Base-by-base conservation (phyloP, 257 asterid genomes). In the Fraxinus pennsylvanica region DNA sequence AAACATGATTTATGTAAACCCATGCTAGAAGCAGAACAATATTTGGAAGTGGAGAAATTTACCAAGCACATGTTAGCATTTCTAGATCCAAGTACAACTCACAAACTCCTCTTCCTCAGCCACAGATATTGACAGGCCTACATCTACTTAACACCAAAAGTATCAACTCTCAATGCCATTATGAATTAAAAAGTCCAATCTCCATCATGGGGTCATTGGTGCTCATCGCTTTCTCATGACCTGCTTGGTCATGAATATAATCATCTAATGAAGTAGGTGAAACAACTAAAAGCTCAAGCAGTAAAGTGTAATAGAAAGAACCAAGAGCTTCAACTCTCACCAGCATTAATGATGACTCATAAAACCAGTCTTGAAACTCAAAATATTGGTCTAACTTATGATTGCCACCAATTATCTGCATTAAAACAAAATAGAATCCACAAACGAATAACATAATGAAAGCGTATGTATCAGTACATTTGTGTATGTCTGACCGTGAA, bases 311-410 rank as follows among this genome's bases (percentile, higher is more conserved):
- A 27, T 29, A 35, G 71, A 70, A 76, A 76, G 71, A 68, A 27
- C 73, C 74, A 79, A n/a, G 67, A 81, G 59, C 59, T 81, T 67
- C 59, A 76, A 30, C 74, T 68, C 75, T 70, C 67, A 82, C 83
- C 86, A 27, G 59, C 25, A 25, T 32, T 8, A 63, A 25, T 10
- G 6, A 22, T 35, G 7, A 63, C 69, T 25, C 17, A 3, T 22
- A 19, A 61, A 61, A 61, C 68, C 68, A 61, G 32, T 61, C 17
- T 61, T 61, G 6, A 25, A 7, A 10, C 69, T 25, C 66, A 22
- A 7, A 1, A 8, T 57, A 9, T 57, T 22, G 27, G 66, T 57
- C 22, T 57, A 63, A 22, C 69, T 25, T 6, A 54, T 54, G 9
- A n/a, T 54, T 54, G 65, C 25, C 65, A 25, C 7, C 19, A 1